Base-by-base conservation (phyloP, 257 asterid species). In the Thymus mandschuricus region DNA sequence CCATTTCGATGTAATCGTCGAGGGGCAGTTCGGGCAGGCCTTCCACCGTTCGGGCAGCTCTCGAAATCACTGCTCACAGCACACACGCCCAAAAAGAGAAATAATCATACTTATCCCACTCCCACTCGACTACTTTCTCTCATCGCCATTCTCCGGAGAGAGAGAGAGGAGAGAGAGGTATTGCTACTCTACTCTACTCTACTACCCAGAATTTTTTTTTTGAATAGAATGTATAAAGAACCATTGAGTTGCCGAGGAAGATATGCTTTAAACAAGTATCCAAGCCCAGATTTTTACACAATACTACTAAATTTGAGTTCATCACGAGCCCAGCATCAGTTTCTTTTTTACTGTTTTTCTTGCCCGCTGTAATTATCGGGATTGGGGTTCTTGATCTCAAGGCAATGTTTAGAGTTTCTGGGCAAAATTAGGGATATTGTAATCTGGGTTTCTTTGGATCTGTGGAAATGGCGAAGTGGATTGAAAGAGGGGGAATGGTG, bases 41-140 rank as follows among this genome's bases (percentile, higher is more conserved):
- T 64, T 21, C 74, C 71, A 61, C 87, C 87, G 92, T 76, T 89
- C 86, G 95, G 96, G 86, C 86, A 90, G 82, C 71, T 63, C 81
- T 72, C 70, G 80, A 70, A 57, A 63, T 58, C 76, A 77, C 79
- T 80, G 84, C 83, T 45, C 52, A 70, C 74, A 78, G 68, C 85
- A 71, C 71, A 79, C 89, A 76, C 86, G 86, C 88, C 84, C 84
- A 77, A 81, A 85, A 88, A 83, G 87, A 76, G 65, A 78, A 59
- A 70, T 71, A 63, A 64, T 81, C 58, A 75, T 75, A 64, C 67
- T 77, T 73, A 68, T 63, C 63, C 44, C 87, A 66, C 83, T 52
- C 49, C 66, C 29, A 57, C 74, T 15, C 66, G 1, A 13, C 5
- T 69, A n/a, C 68, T 10, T 78, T 61, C 87, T 71, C 87, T 71